Evolutionary conservation across 2,329 filamentous ascomycete species (phyloP).

Genomic region (Exophiala sp.): DNA sequence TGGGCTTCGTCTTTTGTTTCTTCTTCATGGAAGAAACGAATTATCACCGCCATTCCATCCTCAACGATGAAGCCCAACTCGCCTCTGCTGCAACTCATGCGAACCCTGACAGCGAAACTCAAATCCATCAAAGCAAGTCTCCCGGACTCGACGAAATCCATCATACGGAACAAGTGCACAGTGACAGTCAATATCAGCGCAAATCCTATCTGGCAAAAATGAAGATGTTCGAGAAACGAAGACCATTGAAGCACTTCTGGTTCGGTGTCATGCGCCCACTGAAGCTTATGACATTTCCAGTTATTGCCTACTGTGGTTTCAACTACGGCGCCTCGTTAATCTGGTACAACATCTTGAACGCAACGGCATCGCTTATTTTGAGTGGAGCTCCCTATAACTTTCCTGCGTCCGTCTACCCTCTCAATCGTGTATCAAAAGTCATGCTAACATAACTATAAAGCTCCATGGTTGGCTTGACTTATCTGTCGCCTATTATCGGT

Average conservation of each 20-base stretch:
- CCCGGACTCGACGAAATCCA: background rate
- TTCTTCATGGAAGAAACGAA: constrained; percentile 25
- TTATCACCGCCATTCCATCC: constrained; percentile 6
- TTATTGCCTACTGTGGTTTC: constrained; percentile 41
- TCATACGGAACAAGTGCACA: background rate
- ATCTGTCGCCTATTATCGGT: constrained; percentile 30
- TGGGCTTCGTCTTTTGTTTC: constrained; percentile 14
- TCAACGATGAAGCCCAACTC: background rate
- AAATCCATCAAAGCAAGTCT: background rate
- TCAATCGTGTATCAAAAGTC: constrained; percentile 40
- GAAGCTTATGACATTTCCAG: constrained; percentile 31
- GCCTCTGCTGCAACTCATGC: background rate
- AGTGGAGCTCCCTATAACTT: constrained; percentile 36
- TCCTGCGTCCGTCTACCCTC: constrained; percentile 20
- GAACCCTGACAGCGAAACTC: background rate
- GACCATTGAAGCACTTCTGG: background rate
- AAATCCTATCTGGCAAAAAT: constrained; percentile 1
- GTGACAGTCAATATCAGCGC: background rate
- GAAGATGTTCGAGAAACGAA: constrained; percentile 1
- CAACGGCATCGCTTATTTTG: constrained; percentile 38
- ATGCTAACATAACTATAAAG: background rate
- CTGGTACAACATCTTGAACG: constrained; percentile 44
- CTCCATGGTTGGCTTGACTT: constrained; percentile 20
- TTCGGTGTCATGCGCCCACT: constrained; percentile 14
- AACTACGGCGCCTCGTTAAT: constrained; percentile 38